Evolutionary conservation across 768 basidiomycete genomes (phyloP).

Genomic region (Boletus huronensis): DNA sequence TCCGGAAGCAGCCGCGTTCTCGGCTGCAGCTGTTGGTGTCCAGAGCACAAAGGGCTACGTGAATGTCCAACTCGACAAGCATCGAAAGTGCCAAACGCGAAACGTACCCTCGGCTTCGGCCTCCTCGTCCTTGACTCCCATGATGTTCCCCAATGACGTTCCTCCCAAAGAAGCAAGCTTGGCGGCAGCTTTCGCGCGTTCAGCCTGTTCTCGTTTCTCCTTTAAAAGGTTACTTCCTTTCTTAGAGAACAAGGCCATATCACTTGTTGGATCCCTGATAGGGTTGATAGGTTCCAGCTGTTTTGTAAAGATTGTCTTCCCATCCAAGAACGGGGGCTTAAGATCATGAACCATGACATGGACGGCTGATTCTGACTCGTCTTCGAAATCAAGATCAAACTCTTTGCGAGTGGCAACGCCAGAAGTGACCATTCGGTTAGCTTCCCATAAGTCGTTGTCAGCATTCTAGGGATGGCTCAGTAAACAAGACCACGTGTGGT

Average conservation of each 20-base stretch:
- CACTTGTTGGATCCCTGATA: constrained; percentile 87
- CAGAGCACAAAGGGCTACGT: constrained; percentile 51
- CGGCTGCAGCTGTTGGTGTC: constrained; percentile 46
- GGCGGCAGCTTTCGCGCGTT: constrained; percentile 93
- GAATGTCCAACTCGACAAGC: constrained; percentile 70
- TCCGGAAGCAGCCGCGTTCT: constrained; percentile 45
- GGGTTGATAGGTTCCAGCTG: constrained; percentile 98
- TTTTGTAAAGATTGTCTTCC: constrained; percentile 91
- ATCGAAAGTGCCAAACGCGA: constrained; percentile 12
- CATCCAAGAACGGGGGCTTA: constrained; percentile 97
- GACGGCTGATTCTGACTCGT: constrained; percentile 93
- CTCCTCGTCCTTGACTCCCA: constrained; percentile 95
- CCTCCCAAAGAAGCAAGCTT: constrained; percentile 91
- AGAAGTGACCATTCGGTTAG: constrained; percentile 94
- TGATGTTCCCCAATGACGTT: constrained; percentile 92
- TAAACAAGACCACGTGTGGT: constrained; percentile 6
- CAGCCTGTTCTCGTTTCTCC: constrained; percentile 95
- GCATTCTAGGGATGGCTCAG: constrained; percentile 62
- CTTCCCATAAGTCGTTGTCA: constrained; percentile 98
- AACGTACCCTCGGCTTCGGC: constrained; percentile 86
- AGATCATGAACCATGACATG: constrained; percentile 97
- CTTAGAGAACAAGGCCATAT: constrained; percentile 94
- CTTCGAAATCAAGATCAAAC: constrained; percentile 93
- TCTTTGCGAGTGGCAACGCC: constrained; percentile 86
- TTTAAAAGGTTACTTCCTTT: constrained; percentile 94